Evolutionary conservation across 2,329 filamentous ascomycete species (phyloP).

Genomic region (Colletotrichum tamarilloi): DNA sequence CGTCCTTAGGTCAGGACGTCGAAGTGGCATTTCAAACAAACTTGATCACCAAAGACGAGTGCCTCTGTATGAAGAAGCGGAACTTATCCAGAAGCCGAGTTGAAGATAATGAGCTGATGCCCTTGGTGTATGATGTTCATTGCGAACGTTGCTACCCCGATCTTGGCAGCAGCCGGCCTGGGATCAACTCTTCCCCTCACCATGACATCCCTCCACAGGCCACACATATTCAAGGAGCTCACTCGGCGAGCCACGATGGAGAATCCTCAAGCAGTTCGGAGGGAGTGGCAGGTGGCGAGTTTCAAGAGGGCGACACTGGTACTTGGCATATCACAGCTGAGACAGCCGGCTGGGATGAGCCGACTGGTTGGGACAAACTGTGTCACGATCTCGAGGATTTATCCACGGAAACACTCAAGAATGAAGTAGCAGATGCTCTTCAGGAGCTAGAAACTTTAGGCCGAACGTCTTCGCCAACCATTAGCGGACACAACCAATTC

Average conservation of each 20-base stretch:
- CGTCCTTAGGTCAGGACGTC: neutral
- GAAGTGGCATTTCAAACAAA: neutral
- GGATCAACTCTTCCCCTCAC: too few relatives aligned
- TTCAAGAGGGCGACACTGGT: neutral
- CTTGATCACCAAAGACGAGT: accelerated
- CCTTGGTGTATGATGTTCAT: neutral
- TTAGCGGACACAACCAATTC: slow-evolving; percentile 75
- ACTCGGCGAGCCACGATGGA: neutral
- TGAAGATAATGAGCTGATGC: neutral
- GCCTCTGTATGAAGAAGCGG: neutral
- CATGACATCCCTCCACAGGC: neutral
- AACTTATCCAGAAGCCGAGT: neutral
- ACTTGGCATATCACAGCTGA: neutral
- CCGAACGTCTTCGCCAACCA: slow-evolving; percentile 46
- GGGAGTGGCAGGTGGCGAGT: neutral
- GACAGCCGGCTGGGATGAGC: neutral
- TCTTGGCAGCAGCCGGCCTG: neutral
- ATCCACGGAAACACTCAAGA: neutral
- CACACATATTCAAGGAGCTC: accelerated
- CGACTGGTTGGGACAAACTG: neutral
- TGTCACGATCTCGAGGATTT: neutral
- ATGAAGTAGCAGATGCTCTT: neutral
- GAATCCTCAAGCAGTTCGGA: neutral
- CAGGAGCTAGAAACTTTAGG: slow-evolving; percentile 37
- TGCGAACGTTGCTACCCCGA: neutral